Base-by-base conservation (phyloP, 495 filamentous ascomycete species). In the Podospora appendiculata region DNA sequence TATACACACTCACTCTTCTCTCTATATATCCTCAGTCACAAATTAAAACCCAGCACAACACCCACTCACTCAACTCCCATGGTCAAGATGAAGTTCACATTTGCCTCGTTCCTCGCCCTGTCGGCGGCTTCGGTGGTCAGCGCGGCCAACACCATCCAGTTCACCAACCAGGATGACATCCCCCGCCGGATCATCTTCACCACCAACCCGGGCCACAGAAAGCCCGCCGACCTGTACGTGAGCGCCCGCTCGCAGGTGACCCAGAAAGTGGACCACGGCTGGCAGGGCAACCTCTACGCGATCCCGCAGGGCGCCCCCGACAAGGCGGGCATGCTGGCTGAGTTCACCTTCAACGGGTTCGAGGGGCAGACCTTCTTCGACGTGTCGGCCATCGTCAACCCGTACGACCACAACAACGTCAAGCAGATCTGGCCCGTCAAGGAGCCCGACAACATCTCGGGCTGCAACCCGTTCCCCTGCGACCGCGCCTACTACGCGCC, bases 371-470 rank as follows among this genome's bases (percentile, higher is more conserved):
- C 65, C 41, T 80, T 63, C 65, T 80, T 70, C 53, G 77, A 80
- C 43, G 74, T 80, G 48, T 79, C 75, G 5, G 75, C 76, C 59
- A 79, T 80, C 49, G 75, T 76, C 58, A 71, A 78, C 64, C 64
- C 72, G 33, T 40, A 57, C 46, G 77, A 79, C 61, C 53, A 60
- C 34, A 32, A 67, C 33, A 64, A 64, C 45, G 69, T 80, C 53
- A 74, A 78, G 66, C 48, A 67, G 51, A 64, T 79, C 45, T 76
- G 59, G 64, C 77, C 77, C 32, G 56, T 48, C 19, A 54, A 52
- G 32, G 46, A 55, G 40, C 8, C 40, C 2, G 49, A 56, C 25
- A 54, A 50, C n/a, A 39, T 55, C 48, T 76, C 75, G 5, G 77
- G 77, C 44, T 80, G 77, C 61, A 52, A 62, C 17, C 17, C 43